phyloP scores from a whole-genome alignment of 352 stramenopile species.

The Globisporangium barbulae region DNA sequence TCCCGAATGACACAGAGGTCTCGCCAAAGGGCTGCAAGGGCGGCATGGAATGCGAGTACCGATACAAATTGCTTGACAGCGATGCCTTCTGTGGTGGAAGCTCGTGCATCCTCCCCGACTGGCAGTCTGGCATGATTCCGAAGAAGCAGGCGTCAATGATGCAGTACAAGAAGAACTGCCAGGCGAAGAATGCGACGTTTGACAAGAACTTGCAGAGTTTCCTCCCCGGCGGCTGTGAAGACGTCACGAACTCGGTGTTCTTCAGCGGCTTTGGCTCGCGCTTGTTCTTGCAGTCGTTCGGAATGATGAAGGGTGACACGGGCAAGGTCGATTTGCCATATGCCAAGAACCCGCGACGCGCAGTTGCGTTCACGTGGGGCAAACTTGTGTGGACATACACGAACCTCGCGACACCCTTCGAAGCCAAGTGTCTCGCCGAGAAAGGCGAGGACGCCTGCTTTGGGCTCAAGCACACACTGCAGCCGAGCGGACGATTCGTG shows the following conservation, averaged over 20 bases:
- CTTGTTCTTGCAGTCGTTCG: constrained; percentile 13
- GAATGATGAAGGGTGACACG: not conserved
- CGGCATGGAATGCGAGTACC: constrained; percentile 12
- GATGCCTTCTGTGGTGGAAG: constrained; percentile 15
- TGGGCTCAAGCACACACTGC: constrained; percentile 24
- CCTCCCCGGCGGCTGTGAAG: constrained; percentile 16
- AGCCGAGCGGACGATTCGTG: constrained; percentile 13
- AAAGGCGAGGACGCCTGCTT: constrained; percentile 18
- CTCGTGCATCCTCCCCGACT: constrained; percentile 19
- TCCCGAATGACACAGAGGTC: constrained; percentile 8
- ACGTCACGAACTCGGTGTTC: constrained; percentile 17
- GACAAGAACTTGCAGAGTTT: constrained; percentile 12
- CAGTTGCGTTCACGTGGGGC: constrained; percentile 31
- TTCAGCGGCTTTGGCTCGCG: constrained; percentile 16
- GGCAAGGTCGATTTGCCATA: constrained; percentile 7
- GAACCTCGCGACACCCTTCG: constrained; percentile 21
- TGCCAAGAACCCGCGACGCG: constrained; percentile 17
- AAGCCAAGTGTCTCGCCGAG: constrained; percentile 7
- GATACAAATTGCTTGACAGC: constrained; percentile 11
- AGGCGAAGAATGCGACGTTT: not conserved
- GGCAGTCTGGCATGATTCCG: constrained; percentile 17
- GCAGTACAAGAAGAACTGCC: constrained; percentile 20
- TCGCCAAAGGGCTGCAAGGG: constrained; percentile 8
- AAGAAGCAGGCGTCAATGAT: constrained; percentile 19
- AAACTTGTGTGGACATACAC: constrained; percentile 41